phyloP scores from a whole-genome alignment of 805 yeast species.

The Ogataea zsoltii region DNA sequence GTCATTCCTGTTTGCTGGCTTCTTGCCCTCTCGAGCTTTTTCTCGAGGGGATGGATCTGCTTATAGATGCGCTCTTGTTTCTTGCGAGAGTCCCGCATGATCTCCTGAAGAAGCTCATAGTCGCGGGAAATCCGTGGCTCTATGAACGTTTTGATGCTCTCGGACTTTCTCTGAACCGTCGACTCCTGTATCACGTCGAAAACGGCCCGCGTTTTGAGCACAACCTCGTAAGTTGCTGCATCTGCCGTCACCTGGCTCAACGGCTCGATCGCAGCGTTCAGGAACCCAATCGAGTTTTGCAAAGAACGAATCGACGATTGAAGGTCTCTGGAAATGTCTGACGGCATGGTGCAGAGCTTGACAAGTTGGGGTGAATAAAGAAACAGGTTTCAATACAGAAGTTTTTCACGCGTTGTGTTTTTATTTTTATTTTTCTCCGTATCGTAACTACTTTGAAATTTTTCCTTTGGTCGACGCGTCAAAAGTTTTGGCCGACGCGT shows the following conservation, averaged over 20 bases:
- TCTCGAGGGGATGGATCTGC: constrained; percentile 16
- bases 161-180: constrained; percentile 44
- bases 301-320: constrained; percentile 19
- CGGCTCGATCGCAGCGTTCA: constrained; percentile 18
- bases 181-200: constrained; percentile 53
- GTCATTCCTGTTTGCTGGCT: constrained; percentile 44
- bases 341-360: constrained; percentile 5
- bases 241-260: constrained; percentile 36
- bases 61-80: constrained; percentile 38
- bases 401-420: not conserved
- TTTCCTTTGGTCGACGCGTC: not conserved
- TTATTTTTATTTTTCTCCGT: too few species aligned
- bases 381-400: too few species aligned
- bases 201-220: constrained; percentile 46
- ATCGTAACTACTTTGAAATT: too few species aligned
- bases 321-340: constrained; percentile 16
- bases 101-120: constrained; percentile 29
- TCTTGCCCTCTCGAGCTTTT: constrained; percentile 39
- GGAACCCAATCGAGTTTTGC: constrained; percentile 19
- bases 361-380: not conserved
- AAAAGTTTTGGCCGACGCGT: not conserved
- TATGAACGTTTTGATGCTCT: constrained; percentile 37
- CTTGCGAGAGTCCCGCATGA: constrained; percentile 37
- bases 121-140: constrained; percentile 43
- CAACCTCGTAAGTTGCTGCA: constrained; percentile 38